These are phyloP conservation scores for Teratosphaeria pseudoeucalypti DNA, from an alignment of 2,329 filamentous ascomycete species.

Conservation along the genomic window DNA sequence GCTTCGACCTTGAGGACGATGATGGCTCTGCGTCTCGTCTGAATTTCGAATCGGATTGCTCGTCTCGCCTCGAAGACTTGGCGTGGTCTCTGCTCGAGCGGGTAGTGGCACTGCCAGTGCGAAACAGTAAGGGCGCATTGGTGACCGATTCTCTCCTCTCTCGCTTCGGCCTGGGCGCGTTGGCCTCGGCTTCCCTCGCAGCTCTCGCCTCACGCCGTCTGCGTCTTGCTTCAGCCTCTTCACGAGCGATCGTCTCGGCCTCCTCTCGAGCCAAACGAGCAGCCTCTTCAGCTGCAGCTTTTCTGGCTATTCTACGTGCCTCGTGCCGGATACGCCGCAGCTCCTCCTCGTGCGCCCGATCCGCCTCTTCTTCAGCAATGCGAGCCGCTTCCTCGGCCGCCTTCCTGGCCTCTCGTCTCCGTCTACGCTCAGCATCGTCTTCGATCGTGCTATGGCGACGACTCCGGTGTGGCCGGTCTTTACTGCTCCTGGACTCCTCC, in stretches of 20 bases:
- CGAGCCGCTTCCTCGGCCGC: conserved; percentile 14
- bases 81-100: not conserved
- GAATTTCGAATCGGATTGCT: not conserved
- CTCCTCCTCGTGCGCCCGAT: conserved; percentile 17
- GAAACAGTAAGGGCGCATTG: conserved; percentile 4
- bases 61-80: not conserved
- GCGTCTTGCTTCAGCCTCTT: conserved; percentile 12
- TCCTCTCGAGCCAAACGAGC: conserved; percentile 11
- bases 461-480: conserved; percentile 8
- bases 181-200: conserved; percentile 15
- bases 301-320: conserved; percentile 14
- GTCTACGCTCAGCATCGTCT: conserved; percentile 12
- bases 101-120: not conserved
- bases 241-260: conserved; percentile 9
- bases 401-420: conserved; percentile 10
- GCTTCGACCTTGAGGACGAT: not conserved
- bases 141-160: conserved; percentile 4
- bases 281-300: conserved; percentile 16
- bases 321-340: conserved; percentile 15
- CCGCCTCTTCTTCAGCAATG: conserved; percentile 12
- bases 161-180: not conserved
- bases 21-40: not conserved
- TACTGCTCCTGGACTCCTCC: conserved; percentile 4
- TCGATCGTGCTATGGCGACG: conserved; percentile 7
- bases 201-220: conserved; percentile 6